phyloP scores from a whole-genome alignment of 495 filamentous ascomycete genomes.

The Neurospora sp. region DNA sequence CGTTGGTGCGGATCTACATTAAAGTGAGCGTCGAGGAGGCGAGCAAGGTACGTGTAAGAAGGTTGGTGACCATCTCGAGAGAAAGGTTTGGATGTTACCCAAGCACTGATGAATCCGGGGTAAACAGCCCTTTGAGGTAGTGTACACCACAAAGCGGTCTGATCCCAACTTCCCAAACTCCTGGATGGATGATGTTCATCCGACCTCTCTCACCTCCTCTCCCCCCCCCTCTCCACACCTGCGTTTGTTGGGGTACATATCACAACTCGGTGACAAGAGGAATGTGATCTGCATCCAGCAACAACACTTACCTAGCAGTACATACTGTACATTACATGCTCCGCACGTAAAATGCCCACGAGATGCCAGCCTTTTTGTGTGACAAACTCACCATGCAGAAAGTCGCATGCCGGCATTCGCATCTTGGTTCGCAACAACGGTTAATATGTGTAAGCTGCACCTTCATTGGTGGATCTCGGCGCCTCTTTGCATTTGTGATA shows the following conservation, averaged over 20 bases:
- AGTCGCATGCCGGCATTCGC: background rate
- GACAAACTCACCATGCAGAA: background rate
- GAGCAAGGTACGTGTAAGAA: background rate
- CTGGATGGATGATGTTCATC: background rate
- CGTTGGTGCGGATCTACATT: background rate
- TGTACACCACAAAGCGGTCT: background rate
- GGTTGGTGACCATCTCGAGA: background rate
- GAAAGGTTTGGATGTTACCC: background rate
- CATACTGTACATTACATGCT: background rate
- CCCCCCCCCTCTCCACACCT: background rate
- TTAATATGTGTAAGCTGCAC: background rate
- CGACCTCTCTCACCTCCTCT: background rate
- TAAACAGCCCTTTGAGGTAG: background rate
- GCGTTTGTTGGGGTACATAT: background rate
- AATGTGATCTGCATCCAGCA: background rate
- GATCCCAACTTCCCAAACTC: background rate
- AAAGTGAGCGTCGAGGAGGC: background rate
- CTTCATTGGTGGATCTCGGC: background rate
- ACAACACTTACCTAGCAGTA: background rate
- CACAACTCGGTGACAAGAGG: background rate
- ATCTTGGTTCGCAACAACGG: background rate
- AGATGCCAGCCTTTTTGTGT: background rate
- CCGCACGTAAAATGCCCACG: background rate
- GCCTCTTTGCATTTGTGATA: background rate
- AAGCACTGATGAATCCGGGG: background rate